A percentile compares a stretch with the other conserved stretches of the same genome.
Evolutionary conservation across 495 filamentous ascomycete genomes (phyloP).

Genomic region (Antarctomyces pellizariae): DNA sequence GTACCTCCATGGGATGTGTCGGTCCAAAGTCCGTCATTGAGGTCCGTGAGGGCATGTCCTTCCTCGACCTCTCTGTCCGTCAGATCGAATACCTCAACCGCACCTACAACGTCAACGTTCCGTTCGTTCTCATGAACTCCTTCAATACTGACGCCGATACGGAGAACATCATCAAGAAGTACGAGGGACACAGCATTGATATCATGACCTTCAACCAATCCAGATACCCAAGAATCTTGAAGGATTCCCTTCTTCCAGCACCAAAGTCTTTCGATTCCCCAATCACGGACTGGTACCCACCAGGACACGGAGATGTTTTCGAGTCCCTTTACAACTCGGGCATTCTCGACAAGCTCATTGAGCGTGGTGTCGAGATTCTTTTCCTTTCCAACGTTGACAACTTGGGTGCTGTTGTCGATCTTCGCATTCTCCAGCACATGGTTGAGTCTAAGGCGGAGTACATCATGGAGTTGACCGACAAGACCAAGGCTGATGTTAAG

Average conservation of each 20-base stretch:
- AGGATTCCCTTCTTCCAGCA: constrained; percentile 90
- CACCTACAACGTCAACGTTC: constrained; percentile 90
- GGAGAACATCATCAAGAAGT: constrained; percentile 99
- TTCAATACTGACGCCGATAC: constrained; percentile 99
- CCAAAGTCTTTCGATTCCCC: constrained; percentile 74
- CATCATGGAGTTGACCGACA: constrained; percentile 99
- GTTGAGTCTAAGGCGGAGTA: constrained; percentile 86
- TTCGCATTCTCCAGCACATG: constrained; percentile 98
- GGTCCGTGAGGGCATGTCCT: constrained; percentile 99
- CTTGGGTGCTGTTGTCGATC: constrained; percentile 89
- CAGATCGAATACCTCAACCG: constrained; percentile 99
- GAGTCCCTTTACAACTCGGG: constrained; percentile 99
- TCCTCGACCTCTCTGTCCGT: constrained; percentile 94
- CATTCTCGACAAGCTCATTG: constrained; percentile 85
- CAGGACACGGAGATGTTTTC: constrained; percentile 97
- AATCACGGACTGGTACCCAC: constrained; percentile 96
- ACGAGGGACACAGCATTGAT: constrained; percentile 98
- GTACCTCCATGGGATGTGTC: constrained; percentile 99
- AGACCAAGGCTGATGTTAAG: constrained; percentile 99
- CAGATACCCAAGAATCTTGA: constrained; percentile 85
- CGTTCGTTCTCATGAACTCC: constrained; percentile 99
- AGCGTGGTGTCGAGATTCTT: constrained; percentile 86
- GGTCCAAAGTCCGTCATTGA: constrained; percentile 99
- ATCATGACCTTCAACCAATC: constrained; percentile 99
- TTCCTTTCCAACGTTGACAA: constrained; percentile 99